A percentile compares a stretch with the other conserved stretches of the same genome.
Conservation (phyloP, 2,329 filamentous ascomycete genomes). For the Exutisphaerella laricina region DNA sequence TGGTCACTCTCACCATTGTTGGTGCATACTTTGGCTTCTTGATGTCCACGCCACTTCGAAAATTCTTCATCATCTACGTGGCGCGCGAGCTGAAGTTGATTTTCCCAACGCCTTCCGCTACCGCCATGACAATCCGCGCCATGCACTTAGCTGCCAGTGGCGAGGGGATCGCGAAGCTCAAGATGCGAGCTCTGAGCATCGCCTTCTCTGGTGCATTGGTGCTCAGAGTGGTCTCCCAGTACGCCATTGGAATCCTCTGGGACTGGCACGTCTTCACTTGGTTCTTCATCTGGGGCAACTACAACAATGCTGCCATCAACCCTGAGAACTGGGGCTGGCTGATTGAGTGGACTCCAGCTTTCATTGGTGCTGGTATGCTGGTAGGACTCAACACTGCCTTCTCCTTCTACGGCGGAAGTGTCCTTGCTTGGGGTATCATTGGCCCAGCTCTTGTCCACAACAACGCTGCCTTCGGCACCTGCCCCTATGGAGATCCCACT, state of each 20-base stretch:
- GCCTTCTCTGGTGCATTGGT: conserved; percentile 49
- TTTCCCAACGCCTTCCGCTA: conserved; percentile 56
- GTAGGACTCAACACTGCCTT: conserved; percentile 55
- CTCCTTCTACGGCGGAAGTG: conserved; percentile 53
- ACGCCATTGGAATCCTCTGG: conserved; percentile 56
- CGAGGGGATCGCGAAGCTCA: conserved; percentile 49
- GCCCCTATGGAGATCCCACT: conserved; percentile 28
- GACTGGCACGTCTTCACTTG: conserved; percentile 38
- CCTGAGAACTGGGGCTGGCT: conserved; percentile 60
- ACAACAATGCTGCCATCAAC: conserved; percentile 47
- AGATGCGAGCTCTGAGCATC: conserved; percentile 51
- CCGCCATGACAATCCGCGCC: conserved; percentile 57
- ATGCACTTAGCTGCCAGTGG: conserved; percentile 55
- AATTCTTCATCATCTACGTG: conserved; percentile 64
- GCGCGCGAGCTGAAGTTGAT: conserved; percentile 55
- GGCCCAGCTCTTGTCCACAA: conserved; percentile 53
- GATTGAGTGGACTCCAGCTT: conserved; percentile 55
- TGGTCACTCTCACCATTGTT: conserved; percentile 57
- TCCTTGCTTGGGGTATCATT: conserved; percentile 54
- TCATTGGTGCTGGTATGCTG: conserved; percentile 54
- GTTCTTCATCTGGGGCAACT: conserved; percentile 53
- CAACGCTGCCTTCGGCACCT: conserved; percentile 43
- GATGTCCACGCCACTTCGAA: conserved; percentile 38
- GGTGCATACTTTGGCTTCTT: conserved; percentile 61
- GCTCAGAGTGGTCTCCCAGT: conserved; percentile 54